Evolutionary conservation across 352 stramenopile species (phyloP).

Genomic region (Phytophthora agathidicida): DNA sequence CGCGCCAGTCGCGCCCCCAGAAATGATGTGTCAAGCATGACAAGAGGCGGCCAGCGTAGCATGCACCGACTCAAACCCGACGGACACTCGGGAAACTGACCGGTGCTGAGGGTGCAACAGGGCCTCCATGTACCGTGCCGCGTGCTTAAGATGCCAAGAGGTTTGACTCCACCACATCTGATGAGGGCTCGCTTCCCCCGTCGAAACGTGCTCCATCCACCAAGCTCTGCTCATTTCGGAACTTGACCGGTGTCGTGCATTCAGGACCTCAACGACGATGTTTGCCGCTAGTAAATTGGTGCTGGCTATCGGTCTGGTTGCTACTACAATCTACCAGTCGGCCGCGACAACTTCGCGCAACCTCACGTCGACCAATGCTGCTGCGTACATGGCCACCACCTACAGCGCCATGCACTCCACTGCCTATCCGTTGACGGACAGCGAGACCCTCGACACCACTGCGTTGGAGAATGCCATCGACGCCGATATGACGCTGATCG

Average conservation of each 20-base stretch:
- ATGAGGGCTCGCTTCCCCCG: constrained; percentile 4
- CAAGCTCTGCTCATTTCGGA: constrained; percentile 24
- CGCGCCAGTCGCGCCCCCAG: constrained; percentile 10
- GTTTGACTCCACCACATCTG: constrained; percentile 12
- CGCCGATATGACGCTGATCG: constrained; percentile 57
- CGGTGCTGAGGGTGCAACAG: constrained; percentile 3
- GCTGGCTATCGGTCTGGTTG: constrained; percentile 9
- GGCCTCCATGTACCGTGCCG: constrained; percentile 7
- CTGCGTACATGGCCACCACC: constrained; percentile 49
- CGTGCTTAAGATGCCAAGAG: constrained; percentile 3
- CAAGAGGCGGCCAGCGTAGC: constrained; percentile 4
- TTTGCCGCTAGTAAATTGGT: constrained; percentile 21
- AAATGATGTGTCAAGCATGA: constrained; percentile 19
- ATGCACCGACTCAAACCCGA: constrained; percentile 1
- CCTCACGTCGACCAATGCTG: constrained; percentile 28
- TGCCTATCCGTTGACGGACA: constrained; percentile 53
- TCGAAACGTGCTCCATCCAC: neutral
- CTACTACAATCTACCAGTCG: constrained; percentile 12
- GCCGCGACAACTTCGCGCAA: constrained; percentile 11
- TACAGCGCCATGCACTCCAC: constrained; percentile 70
- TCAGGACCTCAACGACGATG: constrained; percentile 6
- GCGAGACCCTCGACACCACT: constrained; percentile 33
- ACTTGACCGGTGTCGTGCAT: constrained; percentile 15
- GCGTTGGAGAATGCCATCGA: constrained; percentile 43
- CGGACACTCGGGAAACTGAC: constrained; percentile 23